Percentiles rank a stretch among this genome's conserved stretches.
Conservation (phyloP, 2,329 filamentous ascomycete genomes). For the Pseudogymnoascus sp. region DNA sequence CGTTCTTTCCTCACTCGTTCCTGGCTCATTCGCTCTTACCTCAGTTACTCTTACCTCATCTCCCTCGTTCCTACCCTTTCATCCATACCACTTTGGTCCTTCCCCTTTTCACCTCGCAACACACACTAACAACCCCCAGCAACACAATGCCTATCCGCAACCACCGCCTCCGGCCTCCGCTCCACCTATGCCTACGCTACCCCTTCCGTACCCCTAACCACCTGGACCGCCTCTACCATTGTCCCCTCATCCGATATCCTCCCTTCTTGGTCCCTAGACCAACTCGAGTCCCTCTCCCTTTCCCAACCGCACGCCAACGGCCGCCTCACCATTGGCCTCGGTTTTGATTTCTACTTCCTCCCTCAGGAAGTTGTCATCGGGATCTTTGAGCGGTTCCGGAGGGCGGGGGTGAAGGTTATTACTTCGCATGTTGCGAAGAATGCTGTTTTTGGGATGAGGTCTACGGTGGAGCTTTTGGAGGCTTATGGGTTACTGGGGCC, state of each 20-base stretch:
- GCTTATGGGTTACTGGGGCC: slow-evolving; percentile 34
- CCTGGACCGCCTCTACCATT: slow-evolving; percentile 26
- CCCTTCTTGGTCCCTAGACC: slow-evolving; percentile 32
- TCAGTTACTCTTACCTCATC: neutral
- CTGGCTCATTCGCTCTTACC: neutral
- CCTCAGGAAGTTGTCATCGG: slow-evolving; percentile 31
- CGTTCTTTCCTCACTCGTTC: neutral
- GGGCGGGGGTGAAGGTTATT: slow-evolving; percentile 33
- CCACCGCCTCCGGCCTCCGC: slow-evolving; percentile 38
- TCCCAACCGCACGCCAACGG: slow-evolving; percentile 28
- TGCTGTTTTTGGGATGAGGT: slow-evolving; percentile 3
- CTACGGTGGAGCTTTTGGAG: slow-evolving; percentile 24
- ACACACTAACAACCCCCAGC: neutral
- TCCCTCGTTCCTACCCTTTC: neutral
- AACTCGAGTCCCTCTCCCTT: slow-evolving; percentile 30
- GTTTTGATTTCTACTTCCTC: slow-evolving; percentile 36
- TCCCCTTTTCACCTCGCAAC: neutral
- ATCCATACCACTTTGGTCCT: neutral
- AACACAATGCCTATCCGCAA: slow-evolving; percentile 32
- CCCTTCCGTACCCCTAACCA: slow-evolving; percentile 27
- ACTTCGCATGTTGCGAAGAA: slow-evolving; percentile 33
- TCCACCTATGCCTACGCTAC: slow-evolving; percentile 37
- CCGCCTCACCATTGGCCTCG: slow-evolving; percentile 36
- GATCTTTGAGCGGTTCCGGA: slow-evolving; percentile 33
- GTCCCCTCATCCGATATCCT: slow-evolving; percentile 22